phyloP scores from a whole-genome alignment of 768 basidiomycete genomes.

The Boletus pseudo-olivaceus region DNA sequence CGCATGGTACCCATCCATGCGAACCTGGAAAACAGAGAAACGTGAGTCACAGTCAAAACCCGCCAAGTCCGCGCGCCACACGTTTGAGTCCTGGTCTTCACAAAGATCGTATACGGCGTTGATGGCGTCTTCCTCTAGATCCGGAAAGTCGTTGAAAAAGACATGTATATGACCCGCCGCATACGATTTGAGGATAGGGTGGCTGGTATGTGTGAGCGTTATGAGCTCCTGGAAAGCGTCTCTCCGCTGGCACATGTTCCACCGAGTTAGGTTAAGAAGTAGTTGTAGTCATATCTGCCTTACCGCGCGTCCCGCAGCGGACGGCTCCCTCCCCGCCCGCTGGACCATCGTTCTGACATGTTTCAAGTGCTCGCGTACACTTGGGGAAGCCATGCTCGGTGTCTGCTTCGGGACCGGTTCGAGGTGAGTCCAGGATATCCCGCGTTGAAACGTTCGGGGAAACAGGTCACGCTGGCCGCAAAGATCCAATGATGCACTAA shows the following conservation, averaged over 20 bases:
- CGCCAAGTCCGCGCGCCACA: slow-evolving; percentile 26
- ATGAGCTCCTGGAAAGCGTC: slow-evolving; percentile 53
- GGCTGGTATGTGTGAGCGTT: slow-evolving; percentile 46
- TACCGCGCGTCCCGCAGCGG: slow-evolving; percentile 39
- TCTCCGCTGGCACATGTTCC: slow-evolving; percentile 40
- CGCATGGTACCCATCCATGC: slow-evolving; percentile 65
- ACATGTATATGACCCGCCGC: slow-evolving; percentile 54
- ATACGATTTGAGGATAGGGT: slow-evolving; percentile 48
- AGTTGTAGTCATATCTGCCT: slow-evolving; percentile 13
- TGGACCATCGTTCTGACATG: slow-evolving; percentile 37
- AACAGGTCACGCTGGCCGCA: slow-evolving; percentile 1
- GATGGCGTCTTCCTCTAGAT: slow-evolving; percentile 70
- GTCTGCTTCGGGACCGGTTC: background rate
- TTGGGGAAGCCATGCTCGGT: slow-evolving; percentile 21
- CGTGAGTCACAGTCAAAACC: slow-evolving; percentile 4
- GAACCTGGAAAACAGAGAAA: slow-evolving; percentile 42
- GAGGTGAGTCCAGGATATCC: background rate
- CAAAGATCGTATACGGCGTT: slow-evolving; percentile 78
- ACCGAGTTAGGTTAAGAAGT: slow-evolving; percentile 6
- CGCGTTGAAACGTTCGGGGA: background rate
- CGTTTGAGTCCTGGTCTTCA: slow-evolving; percentile 59
- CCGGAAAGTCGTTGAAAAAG: slow-evolving; percentile 66
- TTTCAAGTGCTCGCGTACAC: slow-evolving; percentile 15
- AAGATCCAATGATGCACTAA: slow-evolving; percentile 13
- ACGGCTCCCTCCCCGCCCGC: slow-evolving; percentile 39